phyloP scores from a whole-genome alignment of 352 stramenopile species.

The Phytophthora pluvialis region DNA sequence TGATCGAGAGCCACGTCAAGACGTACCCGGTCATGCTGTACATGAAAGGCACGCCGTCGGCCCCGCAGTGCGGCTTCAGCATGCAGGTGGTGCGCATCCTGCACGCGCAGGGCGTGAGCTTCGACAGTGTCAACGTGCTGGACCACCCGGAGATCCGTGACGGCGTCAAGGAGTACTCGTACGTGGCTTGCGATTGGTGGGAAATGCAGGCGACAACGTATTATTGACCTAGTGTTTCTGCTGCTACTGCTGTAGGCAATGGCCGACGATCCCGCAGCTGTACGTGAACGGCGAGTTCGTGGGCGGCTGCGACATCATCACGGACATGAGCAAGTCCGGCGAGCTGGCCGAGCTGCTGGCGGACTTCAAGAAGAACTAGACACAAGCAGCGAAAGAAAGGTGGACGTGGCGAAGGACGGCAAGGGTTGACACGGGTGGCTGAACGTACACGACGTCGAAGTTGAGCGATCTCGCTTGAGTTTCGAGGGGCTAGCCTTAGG shows the following conservation, averaged over 20 bases:
- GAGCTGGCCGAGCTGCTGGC: conserved; percentile 91
- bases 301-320: conserved; percentile 99
- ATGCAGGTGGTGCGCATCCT: conserved; percentile 97
- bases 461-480: background rate
- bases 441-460: background rate
- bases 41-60: conserved; percentile 99
- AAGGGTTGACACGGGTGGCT: background rate
- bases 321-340: conserved; percentile 93
- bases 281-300: conserved; percentile 99
- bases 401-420: background rate
- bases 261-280: conserved; percentile 97
- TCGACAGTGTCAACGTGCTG: conserved; percentile 98
- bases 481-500: no score
- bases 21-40: conserved; percentile 98
- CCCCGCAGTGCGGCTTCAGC: conserved; percentile 98
- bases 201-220: conserved; percentile 4
- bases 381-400: background rate
- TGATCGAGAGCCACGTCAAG: conserved; percentile 92
- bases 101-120: conserved; percentile 92
- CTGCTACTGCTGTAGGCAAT: conserved; percentile 69
- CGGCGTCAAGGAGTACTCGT: conserved; percentile 98
- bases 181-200: conserved; percentile 38
- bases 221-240: conserved; percentile 4
- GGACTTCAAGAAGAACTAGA: conserved; percentile 81
- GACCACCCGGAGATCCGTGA: conserved; percentile 98